Percentiles rank a stretch among this genome's conserved stretches.
Evolutionary conservation across 345 rosid genomes (phyloP).

Genomic region (Pelargonium nanum): DNA sequence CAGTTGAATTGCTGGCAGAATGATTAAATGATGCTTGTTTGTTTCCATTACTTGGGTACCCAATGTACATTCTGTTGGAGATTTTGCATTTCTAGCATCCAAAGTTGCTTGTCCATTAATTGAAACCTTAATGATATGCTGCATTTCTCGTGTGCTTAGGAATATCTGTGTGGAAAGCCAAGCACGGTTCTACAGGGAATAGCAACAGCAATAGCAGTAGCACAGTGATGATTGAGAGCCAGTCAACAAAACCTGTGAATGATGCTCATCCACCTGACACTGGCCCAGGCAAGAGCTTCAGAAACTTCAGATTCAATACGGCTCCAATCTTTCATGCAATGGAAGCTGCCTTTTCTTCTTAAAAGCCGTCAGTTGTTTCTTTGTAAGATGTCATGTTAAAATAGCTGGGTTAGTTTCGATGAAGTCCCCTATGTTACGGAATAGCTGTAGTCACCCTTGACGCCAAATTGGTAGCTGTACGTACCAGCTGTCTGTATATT

Average conservation of each 20-base stretch:
- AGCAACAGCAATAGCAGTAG: conserved; percentile 17
- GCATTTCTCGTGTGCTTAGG: conserved; percentile 26
- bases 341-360: conserved; percentile 42
- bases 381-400: conserved; percentile 13
- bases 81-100: too few relatives aligned
- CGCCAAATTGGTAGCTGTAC: conserved; percentile 9
- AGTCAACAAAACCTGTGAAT: conserved; percentile 26
- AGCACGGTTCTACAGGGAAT: conserved; percentile 43
- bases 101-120: too few relatives aligned
- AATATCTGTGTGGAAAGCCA: conserved; percentile 73
- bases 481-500: too few relatives aligned
- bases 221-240: conserved; percentile 35
- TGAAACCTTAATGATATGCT: too few relatives aligned
- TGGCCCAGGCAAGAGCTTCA: conserved; percentile 51
- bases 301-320: conserved; percentile 55
- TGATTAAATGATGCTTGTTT: too few relatives aligned
- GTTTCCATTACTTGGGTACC: too few relatives aligned
- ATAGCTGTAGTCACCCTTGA: conserved; percentile 2
- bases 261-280: conserved; percentile 39
- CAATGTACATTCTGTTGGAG: too few relatives aligned
- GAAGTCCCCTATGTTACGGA: conserved; percentile 7
- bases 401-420: conserved; percentile 16
- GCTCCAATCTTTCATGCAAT: conserved; percentile 52
- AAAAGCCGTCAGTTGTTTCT: conserved; percentile 6
- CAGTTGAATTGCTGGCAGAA: too few relatives aligned